Conservation (phyloP, 768 basidiomycete genomes). For the Pholiota molesta region DNA sequence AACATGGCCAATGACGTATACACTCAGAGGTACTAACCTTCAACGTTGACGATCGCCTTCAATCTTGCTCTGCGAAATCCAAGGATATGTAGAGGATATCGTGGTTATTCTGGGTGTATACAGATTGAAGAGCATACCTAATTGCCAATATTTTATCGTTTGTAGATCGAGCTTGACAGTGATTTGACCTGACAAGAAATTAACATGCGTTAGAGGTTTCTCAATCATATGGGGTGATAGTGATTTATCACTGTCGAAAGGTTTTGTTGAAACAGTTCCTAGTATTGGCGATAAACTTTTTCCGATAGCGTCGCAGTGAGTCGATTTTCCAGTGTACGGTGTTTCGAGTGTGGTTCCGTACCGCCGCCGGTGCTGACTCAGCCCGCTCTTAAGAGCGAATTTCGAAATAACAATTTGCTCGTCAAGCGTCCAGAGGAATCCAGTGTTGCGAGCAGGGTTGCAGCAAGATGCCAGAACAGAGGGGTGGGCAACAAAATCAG, state of each 20-base stretch:
- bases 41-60: no score
- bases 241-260: background rate
- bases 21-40: no score
- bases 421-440: slow-evolving; percentile 2
- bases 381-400: background rate
- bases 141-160: background rate
- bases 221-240: background rate
- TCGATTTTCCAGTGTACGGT: background rate
- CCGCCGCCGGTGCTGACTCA: background rate
- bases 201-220: no score
- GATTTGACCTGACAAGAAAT: background rate
- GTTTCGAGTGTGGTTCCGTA: background rate
- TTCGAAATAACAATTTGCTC: background rate
- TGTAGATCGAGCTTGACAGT: background rate
- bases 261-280: background rate
- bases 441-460: background rate
- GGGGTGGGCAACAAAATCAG: background rate
- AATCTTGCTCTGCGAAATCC: no score
- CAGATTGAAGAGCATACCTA: background rate
- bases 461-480: background rate
- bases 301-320: background rate
- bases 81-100: no score
- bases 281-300: background rate
- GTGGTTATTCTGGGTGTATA: no score
- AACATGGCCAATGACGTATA: no score